Percentiles rank a stretch among this genome's conserved stretches.
Evolutionary conservation across 805 yeast genomes (phyloP).

Genomic region (Ogataea parapolymorpha): DNA sequence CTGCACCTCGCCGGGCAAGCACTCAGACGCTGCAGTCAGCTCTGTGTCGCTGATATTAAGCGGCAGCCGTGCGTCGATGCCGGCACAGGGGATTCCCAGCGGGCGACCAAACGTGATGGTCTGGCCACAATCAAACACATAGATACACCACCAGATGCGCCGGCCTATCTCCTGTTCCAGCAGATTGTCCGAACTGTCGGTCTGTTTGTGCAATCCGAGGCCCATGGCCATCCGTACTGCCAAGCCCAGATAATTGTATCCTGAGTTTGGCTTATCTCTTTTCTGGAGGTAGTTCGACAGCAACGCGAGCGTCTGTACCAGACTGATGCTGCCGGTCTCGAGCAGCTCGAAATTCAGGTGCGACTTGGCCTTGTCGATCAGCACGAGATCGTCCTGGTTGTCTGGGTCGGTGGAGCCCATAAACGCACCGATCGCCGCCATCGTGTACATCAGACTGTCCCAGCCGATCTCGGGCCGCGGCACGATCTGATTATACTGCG

Average conservation of each 20-base stretch:
- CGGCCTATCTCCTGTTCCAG: constrained; percentile 11
- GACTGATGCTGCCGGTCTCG: constrained; percentile 13
- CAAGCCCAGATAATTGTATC: constrained; percentile 14
- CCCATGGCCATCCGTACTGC: constrained; percentile 18
- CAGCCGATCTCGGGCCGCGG: constrained; percentile 15
- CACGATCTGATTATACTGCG: constrained; percentile 16
- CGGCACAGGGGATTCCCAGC: constrained; percentile 18
- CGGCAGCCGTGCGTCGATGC: constrained; percentile 14
- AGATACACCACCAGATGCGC: constrained; percentile 18
- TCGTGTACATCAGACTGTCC: constrained; percentile 16
- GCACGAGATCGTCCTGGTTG: constrained; percentile 11
- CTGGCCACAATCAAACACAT: constrained; percentile 17
- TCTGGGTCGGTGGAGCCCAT: constrained; percentile 14
- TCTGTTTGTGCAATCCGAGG: constrained; percentile 13
- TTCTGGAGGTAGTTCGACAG: constrained; percentile 17
- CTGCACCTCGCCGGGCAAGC: constrained; percentile 1
- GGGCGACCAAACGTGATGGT: constrained; percentile 18
- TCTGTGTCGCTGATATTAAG: constrained; percentile 13
- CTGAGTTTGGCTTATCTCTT: constrained; percentile 17
- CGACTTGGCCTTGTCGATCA: constrained; percentile 14
- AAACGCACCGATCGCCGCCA: constrained; percentile 20
- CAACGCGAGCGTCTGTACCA: constrained; percentile 16
- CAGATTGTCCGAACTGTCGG: constrained; percentile 6
- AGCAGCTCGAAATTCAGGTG: constrained; percentile 13
- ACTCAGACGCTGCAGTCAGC: constrained; percentile 6